Evolutionary conservation across 257 asterid species (phyloP), one percentile per base, ranked within the genome.

Genomic region (Penstemon barbatus): DNA sequence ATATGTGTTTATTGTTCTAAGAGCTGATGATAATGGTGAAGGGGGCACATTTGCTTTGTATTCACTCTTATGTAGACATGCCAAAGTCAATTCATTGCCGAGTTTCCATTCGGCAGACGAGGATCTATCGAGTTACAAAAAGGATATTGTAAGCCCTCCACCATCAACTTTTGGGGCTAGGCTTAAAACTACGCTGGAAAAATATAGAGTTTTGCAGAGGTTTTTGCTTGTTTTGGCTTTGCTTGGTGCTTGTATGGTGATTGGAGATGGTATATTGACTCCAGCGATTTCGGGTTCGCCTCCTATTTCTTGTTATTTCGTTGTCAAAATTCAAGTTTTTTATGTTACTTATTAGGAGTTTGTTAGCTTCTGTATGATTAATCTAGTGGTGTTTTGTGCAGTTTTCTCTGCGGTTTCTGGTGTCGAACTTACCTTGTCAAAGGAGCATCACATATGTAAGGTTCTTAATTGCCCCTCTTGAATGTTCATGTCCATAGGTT

Each of bases 161-260:
- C 96, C 90, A 7, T 80, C 85, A 0, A 73, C 83, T 71, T 74
- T 91, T 25, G 87, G 95, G 81, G 84, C 85, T 5, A 79, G 84
- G 83, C 77, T 91, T 60, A 91, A 86, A 58, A 83, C 91, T 39
- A 81, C 84, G 42, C 76, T 91, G 25, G 97, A 91, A 66, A 88
- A 77, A 43, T 61, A 91, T 40, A 82, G 89, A 72, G 95, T 91
- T 3, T 72, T 91, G 87, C 97, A 91, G 62, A 83, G 87, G 57
- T 67, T 82, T 75, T 78, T 91, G 81, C 88, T 91, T 68, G 42
- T 88, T 7, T 77, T 91, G 89, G 92, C 97, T 74, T 74, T 91
- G 50, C 70, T 91, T 68, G 97, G 97, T 62, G 97, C 97, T 86
- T 91, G 97, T 91, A 91, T 91, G 97, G 97, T 91, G 70, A 91